Evolutionary conservation across 1,284 basidiomycete species (phyloP), one percentile per base, ranked within the genome.

Genomic region (Boletellus deceptivus): DNA sequence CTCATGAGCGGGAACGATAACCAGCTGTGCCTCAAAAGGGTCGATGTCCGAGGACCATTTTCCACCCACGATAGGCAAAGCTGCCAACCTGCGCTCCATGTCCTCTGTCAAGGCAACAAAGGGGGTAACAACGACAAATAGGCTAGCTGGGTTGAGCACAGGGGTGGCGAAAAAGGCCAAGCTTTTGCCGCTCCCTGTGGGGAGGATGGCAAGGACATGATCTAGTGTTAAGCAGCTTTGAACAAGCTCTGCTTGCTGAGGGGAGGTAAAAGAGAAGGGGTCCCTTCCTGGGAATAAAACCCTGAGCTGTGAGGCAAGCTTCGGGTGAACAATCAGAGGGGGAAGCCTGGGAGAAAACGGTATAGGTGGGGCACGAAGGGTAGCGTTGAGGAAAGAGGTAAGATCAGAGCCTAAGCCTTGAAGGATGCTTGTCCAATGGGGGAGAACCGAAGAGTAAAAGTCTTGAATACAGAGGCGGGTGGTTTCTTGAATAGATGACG

Each of bases 151-250:
- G 1, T 46, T 43, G 0, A 63, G 7, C 0, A 56, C 1, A 0
- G 62, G 46, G 4, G 56, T 56, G 0, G 18, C 43, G 20, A 63
- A 60, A 35, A 64, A 58, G 1, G 58, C 52, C 0, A 58, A 9
- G 27, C 59, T 61, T 29, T 64, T 61, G 0, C 62, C 55, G 6
- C 56, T 57, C 2, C 61, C 56, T 0, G 58, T 63, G 0, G 57
- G 58, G 18, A 61, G 11, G 2, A 64, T 20, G 0, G 46, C 51
- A 7, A 64, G n/a, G 0, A 61, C 54, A 22, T 60, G 59, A 3
- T 31, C 38, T 3, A 2, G 49, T 3, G 31, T 56, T 0, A 56
- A 14, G 4, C n/a, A 41, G 36, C 39, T 40, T 8, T 40, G 39
- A 6, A 39, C 43, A 1, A 56, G 37, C 33, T 55, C 45, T 0